Evolutionary conservation across 192 early-diverging fungal species (phyloP).

Genomic region (Backusella macrospora): DNA sequence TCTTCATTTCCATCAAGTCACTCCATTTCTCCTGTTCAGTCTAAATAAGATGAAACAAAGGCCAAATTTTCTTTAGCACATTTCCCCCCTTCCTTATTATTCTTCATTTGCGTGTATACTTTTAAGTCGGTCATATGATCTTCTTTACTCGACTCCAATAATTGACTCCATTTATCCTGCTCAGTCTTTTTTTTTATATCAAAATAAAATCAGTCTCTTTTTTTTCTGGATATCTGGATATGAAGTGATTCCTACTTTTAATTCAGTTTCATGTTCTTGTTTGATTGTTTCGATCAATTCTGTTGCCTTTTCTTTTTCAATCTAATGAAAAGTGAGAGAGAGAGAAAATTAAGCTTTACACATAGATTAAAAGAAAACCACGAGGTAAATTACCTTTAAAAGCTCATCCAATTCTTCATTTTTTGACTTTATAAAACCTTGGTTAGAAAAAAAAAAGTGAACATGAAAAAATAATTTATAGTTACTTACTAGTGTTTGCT

Average conservation of each 20-base stretch:
- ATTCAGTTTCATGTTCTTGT: background rate
- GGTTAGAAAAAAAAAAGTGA: too few relatives aligned
- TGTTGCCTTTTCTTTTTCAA: background rate
- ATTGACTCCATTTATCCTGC: background rate
- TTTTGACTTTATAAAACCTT: background rate
- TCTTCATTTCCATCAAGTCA: background rate
- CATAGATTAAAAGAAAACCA: background rate
- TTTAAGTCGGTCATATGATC: background rate
- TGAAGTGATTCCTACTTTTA: background rate
- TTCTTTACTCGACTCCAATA: background rate
- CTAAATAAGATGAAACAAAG: background rate
- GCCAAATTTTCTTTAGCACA: background rate
- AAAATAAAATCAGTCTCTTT: background rate
- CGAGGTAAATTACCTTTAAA: slow-evolving; percentile 6
- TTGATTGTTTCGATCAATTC: background rate
- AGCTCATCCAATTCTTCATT: slow-evolving; percentile 1
- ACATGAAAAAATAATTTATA: too few relatives aligned
- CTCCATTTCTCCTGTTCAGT: background rate
- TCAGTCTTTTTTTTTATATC: background rate
- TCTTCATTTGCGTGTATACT: background rate
- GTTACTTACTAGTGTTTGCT: background rate
- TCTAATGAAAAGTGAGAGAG: background rate
- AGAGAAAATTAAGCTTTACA: background rate
- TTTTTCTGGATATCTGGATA: background rate
- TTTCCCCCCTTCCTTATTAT: background rate